Evolutionary conservation across 2,329 filamentous ascomycete species (phyloP), one percentile per base, ranked within the genome.

Genomic region (Neofusicoccum kwambonambiense): DNA sequence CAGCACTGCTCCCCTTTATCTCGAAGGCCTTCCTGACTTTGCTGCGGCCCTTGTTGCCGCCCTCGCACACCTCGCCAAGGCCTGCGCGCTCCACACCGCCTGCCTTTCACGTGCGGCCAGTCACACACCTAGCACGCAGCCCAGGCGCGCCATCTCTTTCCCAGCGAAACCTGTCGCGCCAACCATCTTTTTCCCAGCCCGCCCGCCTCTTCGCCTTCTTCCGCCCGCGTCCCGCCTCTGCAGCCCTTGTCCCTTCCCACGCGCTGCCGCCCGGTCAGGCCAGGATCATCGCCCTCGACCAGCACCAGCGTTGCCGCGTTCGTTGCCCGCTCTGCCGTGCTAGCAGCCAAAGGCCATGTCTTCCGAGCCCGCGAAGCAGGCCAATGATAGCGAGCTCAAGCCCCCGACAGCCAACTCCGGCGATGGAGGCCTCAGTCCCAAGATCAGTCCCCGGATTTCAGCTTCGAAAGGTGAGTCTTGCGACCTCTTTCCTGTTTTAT

Each of bases 321-420:
- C 54, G 39, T 58, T 58, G 39, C 54, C 54, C 54, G 54, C 35
- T 58, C 54, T 58, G n/a, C 39, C 54, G 54, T 58, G 54, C 54
- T 45, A 58, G 35, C 34, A 34, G 54, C 54, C 41, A 35, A 34
- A 35, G 17, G 58, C 60, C 47, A 62, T 62, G 60, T 52, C 47
- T 9, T 62, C 60, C 44, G 37, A 35, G 31, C 37, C 60, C 47
- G 60, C 60, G n/a, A 34, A 52, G 45, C 60, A 62, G 31, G 31
- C 45, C 60, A 50, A 52, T 62, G 60, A 52, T 27, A 62, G 47
- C 22, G 44, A 51, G 35, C n/a, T 50, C 37, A 49, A 51, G 60
- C 44, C 44, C 17, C 60, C 60, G 34, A 35, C 4, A 13, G 34
- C 12, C 60, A 42, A 9, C 37, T 7, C 37, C 7, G 45, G 45